Conservation (phyloP, 768 basidiomycete genomes). For the Lentinula detonsa region DNA sequence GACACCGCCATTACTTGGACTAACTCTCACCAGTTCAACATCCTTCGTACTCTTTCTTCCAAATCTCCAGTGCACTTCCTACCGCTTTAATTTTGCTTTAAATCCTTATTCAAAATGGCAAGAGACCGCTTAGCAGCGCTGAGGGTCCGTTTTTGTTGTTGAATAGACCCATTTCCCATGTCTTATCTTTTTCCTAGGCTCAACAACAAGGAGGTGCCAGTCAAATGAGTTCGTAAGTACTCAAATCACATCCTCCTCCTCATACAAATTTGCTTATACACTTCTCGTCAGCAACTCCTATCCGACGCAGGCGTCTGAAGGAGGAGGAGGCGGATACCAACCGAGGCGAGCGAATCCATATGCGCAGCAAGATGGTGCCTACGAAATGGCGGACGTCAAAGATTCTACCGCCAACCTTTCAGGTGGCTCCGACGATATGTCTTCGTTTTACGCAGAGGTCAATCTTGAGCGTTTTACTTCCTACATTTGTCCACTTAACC, state of each 20-base stretch:
- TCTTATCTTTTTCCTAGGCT: slow-evolving; percentile 36
- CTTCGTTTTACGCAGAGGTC: slow-evolving; percentile 71
- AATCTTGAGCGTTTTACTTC: slow-evolving; percentile 12
- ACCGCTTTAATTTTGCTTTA: background rate
- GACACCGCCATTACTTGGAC: background rate
- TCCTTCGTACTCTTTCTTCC: slow-evolving; percentile 10
- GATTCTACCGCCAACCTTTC: slow-evolving; percentile 42
- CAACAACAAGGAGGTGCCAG: slow-evolving; percentile 60
- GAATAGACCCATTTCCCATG: slow-evolving; percentile 8
- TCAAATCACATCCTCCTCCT: slow-evolving; percentile 2
- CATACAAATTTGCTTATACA: slow-evolving; percentile 7
- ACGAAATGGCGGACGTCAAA: slow-evolving; percentile 69
- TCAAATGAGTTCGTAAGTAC: slow-evolving; percentile 40
- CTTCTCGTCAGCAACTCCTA: slow-evolving; percentile 43
- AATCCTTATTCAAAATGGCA: slow-evolving; percentile 43
- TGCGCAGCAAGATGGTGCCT: slow-evolving; percentile 57
- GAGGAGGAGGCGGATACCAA: slow-evolving; percentile 30
- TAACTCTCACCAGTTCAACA: slow-evolving; percentile 10
- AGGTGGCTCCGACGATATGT: slow-evolving; percentile 49
- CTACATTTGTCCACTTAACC: background rate
- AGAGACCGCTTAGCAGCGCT: slow-evolving; percentile 89
- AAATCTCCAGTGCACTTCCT: slow-evolving; percentile 10
- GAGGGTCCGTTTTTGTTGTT: slow-evolving; percentile 47
- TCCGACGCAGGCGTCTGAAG: slow-evolving; percentile 59
- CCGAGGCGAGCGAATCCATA: slow-evolving; percentile 56